A percentile compares a stretch with the other conserved stretches of the same genome.
Evolutionary conservation across 2,329 filamentous ascomycete genomes (phyloP).

Genomic region (Sclerotinia subarctica): DNA sequence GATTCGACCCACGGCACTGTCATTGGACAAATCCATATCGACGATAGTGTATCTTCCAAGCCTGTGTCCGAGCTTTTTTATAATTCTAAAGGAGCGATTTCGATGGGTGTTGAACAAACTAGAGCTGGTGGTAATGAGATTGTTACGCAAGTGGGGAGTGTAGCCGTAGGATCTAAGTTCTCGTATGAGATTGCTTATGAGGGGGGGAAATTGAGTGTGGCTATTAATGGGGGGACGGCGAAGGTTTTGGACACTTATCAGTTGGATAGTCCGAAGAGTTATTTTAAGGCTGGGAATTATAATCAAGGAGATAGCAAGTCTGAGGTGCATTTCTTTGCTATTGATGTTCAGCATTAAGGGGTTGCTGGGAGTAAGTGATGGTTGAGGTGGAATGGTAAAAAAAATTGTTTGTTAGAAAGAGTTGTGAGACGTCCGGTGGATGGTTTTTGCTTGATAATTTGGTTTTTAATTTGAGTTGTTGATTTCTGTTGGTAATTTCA

Average conservation of each 20-base stretch:
- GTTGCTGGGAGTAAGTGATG: background rate
- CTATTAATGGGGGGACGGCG: slow-evolving; percentile 35
- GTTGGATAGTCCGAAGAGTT: slow-evolving; percentile 38
- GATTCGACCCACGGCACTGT: slow-evolving; percentile 41
- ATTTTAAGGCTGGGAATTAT: slow-evolving; percentile 43
- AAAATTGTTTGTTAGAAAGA: background rate
- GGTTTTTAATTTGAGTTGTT: background rate
- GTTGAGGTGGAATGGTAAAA: too few relatives aligned
- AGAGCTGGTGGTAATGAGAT: slow-evolving; percentile 37
- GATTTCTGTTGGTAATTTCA: background rate
- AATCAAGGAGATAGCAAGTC: slow-evolving; percentile 35
- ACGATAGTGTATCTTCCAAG: slow-evolving; percentile 41
- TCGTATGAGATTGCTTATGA: slow-evolving; percentile 43
- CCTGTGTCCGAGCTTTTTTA: slow-evolving; percentile 44
- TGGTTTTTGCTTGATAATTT: background rate
- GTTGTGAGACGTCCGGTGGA: background rate
- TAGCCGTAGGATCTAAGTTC: slow-evolving; percentile 39
- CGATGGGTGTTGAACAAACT: slow-evolving; percentile 43
- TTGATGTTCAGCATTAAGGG: slow-evolving; percentile 16
- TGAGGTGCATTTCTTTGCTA: slow-evolving; percentile 24
- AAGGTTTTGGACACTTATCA: slow-evolving; percentile 35
- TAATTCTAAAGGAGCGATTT: slow-evolving; percentile 38
- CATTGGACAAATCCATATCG: slow-evolving; percentile 43
- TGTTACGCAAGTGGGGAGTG: slow-evolving; percentile 37
- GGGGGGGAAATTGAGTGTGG: slow-evolving; percentile 37